A percentile compares a stretch with the other conserved stretches of the same genome.
Conservation (phyloP, 2,329 filamentous ascomycete species). For the Aspergillus cejpii region DNA sequence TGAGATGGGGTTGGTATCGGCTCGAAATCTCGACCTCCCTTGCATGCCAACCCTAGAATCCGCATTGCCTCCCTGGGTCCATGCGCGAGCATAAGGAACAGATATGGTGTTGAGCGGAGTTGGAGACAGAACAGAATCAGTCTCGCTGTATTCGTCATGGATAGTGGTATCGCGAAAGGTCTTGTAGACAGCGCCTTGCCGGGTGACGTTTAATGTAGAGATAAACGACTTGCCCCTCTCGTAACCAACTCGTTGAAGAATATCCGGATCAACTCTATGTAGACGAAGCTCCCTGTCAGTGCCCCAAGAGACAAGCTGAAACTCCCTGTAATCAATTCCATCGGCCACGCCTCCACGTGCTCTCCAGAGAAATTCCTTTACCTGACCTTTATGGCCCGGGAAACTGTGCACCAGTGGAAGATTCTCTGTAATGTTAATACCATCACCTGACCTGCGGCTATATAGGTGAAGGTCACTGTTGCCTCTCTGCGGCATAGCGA, state of each 20-base stretch:
- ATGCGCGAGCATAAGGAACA: slow-evolving; percentile 48
- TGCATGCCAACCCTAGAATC: slow-evolving; percentile 46
- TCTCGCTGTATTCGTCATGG: slow-evolving; percentile 50
- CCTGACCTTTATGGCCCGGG: slow-evolving; percentile 55
- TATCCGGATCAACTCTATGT: slow-evolving; percentile 61
- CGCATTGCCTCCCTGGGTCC: slow-evolving; percentile 43
- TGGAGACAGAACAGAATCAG: slow-evolving; percentile 23
- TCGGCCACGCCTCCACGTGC: slow-evolving; percentile 63
- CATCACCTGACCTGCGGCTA: slow-evolving; percentile 52
- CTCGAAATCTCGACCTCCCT: slow-evolving; percentile 42
- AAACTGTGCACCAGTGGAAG: slow-evolving; percentile 47
- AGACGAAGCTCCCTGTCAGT: slow-evolving; percentile 76
- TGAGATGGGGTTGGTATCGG: slow-evolving; percentile 52
- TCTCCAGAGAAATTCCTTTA: slow-evolving; percentile 89
- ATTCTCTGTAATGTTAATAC: slow-evolving; percentile 30
- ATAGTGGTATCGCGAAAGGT: slow-evolving; percentile 71
- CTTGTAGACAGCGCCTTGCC: slow-evolving; percentile 77
- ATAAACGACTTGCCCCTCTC: slow-evolving; percentile 60
- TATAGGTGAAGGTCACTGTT: slow-evolving; percentile 81
- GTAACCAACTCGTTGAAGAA: slow-evolving; percentile 64
- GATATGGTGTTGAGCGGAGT: slow-evolving; percentile 43
- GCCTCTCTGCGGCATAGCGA: slow-evolving; percentile 88
- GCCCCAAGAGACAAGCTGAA: slow-evolving; percentile 89
- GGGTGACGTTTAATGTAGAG: slow-evolving; percentile 63
- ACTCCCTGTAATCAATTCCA: slow-evolving; percentile 74